Conservation (phyloP, 2,329 filamentous ascomycete genomes). For the Aspergillus caelatus region DNA sequence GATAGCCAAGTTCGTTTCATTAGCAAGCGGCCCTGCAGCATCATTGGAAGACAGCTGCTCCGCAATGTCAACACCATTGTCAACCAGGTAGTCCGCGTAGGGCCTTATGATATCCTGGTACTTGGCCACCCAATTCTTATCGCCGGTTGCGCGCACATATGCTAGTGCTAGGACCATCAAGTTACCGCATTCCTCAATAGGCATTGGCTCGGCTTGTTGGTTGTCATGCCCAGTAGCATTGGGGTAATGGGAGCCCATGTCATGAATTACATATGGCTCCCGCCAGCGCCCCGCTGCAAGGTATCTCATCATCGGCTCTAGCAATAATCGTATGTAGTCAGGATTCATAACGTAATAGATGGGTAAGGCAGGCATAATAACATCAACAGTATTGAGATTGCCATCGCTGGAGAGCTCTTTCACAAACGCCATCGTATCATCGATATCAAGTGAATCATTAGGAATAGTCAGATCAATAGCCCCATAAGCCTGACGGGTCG, state of each 20-base stretch:
- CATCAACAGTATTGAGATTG: slow-evolving; percentile 48
- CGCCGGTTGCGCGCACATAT: slow-evolving; percentile 43
- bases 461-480: slow-evolving; percentile 46
- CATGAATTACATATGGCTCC: slow-evolving; percentile 44
- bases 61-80: slow-evolving; percentile 43
- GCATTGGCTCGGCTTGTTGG: slow-evolving; percentile 45
- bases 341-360: slow-evolving; percentile 48
- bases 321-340: slow-evolving; percentile 46
- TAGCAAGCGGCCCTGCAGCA: slow-evolving; percentile 42
- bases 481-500: slow-evolving; percentile 46
- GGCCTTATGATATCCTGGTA: slow-evolving; percentile 39
- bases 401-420: slow-evolving; percentile 50
- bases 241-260: slow-evolving; percentile 46
- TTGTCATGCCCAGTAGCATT: slow-evolving; percentile 45
- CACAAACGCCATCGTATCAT: slow-evolving; percentile 41
- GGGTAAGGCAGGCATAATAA: slow-evolving; percentile 48
- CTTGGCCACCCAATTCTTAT: slow-evolving; percentile 38
- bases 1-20: slow-evolving; percentile 52
- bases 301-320: slow-evolving; percentile 49
- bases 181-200: slow-evolving; percentile 46
- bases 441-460: slow-evolving; percentile 33
- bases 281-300: slow-evolving; percentile 44
- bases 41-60: slow-evolving; percentile 49
- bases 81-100: slow-evolving; percentile 47
- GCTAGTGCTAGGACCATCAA: slow-evolving; percentile 43